Evolutionary conservation across 169 alveolate species (phyloP).

Genomic region (Perkinsus chesapeaki): DNA sequence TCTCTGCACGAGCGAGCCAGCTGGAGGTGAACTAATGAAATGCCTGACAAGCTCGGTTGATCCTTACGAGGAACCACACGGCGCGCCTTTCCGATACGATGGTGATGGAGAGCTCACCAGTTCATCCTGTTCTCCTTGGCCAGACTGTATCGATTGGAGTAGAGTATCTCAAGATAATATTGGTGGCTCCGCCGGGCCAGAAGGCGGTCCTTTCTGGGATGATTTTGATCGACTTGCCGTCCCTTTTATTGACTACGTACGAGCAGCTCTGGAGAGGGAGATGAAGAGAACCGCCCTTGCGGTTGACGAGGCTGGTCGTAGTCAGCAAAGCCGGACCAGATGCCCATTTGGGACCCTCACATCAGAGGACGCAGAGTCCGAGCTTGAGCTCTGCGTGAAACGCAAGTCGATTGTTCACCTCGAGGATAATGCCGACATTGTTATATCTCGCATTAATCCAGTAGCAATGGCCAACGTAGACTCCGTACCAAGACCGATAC

Average conservation of each 20-base stretch:
- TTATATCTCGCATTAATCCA: not conserved
- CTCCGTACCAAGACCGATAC: not conserved
- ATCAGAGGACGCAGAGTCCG: not conserved
- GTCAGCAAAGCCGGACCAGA: not conserved
- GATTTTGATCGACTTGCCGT: not conserved
- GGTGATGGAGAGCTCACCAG: not conserved
- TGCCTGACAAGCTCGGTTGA: not conserved
- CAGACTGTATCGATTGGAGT: not conserved
- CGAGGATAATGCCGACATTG: not conserved
- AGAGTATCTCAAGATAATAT: not conserved
- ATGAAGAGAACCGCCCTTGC: not conserved
- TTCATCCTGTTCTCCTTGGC: not conserved
- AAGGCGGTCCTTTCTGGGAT: not conserved
- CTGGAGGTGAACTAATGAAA: not conserved
- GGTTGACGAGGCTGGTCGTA: not conserved
- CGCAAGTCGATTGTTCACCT: not conserved
- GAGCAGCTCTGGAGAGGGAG: not conserved
- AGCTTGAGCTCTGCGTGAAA: not conserved
- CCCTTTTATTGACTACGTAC: not conserved
- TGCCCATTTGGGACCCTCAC: constrained; percentile 11
- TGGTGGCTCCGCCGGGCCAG: not conserved
- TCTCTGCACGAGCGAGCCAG: not conserved
- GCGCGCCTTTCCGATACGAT: not conserved
- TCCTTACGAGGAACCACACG: not conserved
- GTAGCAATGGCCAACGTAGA: not conserved